Conservation (phyloP, 139 green algal genomes). For the Chlamydomonas eustigma region DNA sequence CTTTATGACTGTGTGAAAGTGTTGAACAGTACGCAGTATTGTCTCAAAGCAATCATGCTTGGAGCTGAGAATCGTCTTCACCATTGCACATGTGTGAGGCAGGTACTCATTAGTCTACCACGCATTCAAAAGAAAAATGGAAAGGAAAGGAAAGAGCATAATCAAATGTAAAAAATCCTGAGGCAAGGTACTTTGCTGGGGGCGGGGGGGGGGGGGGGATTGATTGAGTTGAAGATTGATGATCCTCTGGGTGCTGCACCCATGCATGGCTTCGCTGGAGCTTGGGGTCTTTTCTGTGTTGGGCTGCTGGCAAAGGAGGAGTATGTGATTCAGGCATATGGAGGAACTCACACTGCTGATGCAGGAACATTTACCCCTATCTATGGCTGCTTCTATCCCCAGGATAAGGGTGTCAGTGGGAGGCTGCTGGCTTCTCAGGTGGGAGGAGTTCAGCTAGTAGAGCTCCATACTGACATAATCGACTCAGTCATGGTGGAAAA, state of each 20-base stretch:
- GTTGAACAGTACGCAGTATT: too few species aligned
- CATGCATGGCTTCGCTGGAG: conserved; percentile 71
- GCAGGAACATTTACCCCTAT: conserved; percentile 9
- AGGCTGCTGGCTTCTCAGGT: conserved; percentile 51
- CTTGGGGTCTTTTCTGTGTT: conserved; percentile 52
- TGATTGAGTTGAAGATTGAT: conserved; percentile 49
- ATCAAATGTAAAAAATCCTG: conserved; percentile 56
- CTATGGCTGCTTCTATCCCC: conserved; percentile 54
- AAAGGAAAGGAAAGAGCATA: too few species aligned
- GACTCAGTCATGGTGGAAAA: background rate
- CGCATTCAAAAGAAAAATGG: too few species aligned
- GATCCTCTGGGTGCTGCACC: conserved; percentile 65
- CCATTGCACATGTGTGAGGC: conserved; percentile 52
- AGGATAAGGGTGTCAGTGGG: conserved; percentile 28
- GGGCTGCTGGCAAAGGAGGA: conserved; percentile 56
- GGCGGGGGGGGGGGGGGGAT: conserved; percentile 23
- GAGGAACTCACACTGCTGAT: background rate
- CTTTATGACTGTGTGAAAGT: too few species aligned
- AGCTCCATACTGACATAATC: background rate
- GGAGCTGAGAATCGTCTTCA: conserved; percentile 66
- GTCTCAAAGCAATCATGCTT: background rate
- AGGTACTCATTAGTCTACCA: too few species aligned
- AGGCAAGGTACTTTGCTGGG: conserved; percentile 78
- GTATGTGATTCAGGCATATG: conserved; percentile 6
- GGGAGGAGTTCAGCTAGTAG: conserved; percentile 59